Evolutionary conservation across 1,284 basidiomycete species (phyloP).

Genomic region (Boletus austroedulis): DNA sequence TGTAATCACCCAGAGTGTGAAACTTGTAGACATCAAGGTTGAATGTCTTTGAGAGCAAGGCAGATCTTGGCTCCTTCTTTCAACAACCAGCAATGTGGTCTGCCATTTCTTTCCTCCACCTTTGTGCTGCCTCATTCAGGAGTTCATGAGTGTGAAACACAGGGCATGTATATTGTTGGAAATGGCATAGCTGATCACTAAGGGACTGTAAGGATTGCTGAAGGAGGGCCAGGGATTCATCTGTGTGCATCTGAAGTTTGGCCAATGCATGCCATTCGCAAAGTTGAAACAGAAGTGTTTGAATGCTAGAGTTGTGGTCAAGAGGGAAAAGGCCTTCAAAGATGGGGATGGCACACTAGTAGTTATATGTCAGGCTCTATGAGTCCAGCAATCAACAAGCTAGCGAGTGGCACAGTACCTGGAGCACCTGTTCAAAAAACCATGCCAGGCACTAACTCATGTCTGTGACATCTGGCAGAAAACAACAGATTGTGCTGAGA

Average conservation of each 20-base stretch:
- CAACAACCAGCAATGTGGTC: no score
- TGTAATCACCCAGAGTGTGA: constrained; percentile 7
- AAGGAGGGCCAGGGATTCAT: background rate
- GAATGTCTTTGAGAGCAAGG: background rate
- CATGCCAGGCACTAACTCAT: background rate
- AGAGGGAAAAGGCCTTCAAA: background rate
- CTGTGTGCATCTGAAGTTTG: background rate
- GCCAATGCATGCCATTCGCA: constrained; percentile 6
- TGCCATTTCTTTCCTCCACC: background rate
- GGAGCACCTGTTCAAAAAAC: background rate
- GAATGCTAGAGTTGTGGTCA: background rate
- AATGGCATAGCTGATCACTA: background rate
- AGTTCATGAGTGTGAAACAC: background rate
- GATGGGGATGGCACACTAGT: background rate
- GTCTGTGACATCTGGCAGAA: background rate
- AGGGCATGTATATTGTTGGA: background rate
- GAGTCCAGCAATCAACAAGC: no score
- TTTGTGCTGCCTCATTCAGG: background rate
- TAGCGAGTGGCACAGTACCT: no score
- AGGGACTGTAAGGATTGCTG: background rate
- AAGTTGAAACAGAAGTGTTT: background rate
- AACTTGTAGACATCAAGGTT: constrained; percentile 11
- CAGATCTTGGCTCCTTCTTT: no score
- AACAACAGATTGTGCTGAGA: background rate
- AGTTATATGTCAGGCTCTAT: no score